These are phyloP conservation scores for Xylariaceae sp. DNA, from an alignment of 2,329 filamentous ascomycete genomes.

Conservation along the genomic window DNA sequence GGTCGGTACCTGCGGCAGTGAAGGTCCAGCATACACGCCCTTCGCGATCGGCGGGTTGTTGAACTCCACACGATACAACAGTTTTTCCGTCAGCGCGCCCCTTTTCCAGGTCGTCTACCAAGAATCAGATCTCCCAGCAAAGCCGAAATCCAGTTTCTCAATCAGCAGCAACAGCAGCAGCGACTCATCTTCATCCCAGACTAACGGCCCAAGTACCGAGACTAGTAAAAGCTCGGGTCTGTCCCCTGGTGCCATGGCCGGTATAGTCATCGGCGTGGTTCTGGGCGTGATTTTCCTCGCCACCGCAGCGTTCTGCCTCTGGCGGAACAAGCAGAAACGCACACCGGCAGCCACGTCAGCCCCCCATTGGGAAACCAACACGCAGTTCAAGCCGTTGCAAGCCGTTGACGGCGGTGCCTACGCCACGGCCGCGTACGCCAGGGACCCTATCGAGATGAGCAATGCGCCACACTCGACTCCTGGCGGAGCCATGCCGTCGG, in stretches of 20 bases:
- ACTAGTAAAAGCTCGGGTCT: background rate
- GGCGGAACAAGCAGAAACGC: background rate
- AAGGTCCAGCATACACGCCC: conserved; percentile 8
- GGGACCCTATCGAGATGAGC: background rate
- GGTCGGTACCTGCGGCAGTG: conserved; percentile 10
- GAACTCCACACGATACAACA: background rate
- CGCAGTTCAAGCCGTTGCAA: background rate
- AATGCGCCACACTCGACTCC: background rate
- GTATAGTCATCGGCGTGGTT: conserved; percentile 7
- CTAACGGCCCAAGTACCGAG: background rate
- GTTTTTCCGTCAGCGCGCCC: conserved; percentile 12
- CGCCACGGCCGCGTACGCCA: too few relatives aligned
- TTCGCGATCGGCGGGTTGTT: conserved; percentile 8
- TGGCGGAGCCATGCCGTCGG: background rate
- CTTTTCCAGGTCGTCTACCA: conserved; percentile 11
- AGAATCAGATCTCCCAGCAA: conserved; percentile 6
- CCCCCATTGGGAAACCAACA: background rate
- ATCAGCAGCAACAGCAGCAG: background rate
- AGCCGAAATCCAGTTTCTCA: background rate
- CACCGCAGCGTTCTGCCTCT: conserved; percentile 6
- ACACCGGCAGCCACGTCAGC: background rate
- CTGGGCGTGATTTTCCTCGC: conserved; percentile 2
- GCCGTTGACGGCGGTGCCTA: too few relatives aligned
- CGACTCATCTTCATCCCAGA: background rate
- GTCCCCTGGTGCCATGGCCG: conserved; percentile 3